phyloP scores from a whole-genome alignment of 345 rosid genomes.

The Capsella bursapastoris region DNA sequence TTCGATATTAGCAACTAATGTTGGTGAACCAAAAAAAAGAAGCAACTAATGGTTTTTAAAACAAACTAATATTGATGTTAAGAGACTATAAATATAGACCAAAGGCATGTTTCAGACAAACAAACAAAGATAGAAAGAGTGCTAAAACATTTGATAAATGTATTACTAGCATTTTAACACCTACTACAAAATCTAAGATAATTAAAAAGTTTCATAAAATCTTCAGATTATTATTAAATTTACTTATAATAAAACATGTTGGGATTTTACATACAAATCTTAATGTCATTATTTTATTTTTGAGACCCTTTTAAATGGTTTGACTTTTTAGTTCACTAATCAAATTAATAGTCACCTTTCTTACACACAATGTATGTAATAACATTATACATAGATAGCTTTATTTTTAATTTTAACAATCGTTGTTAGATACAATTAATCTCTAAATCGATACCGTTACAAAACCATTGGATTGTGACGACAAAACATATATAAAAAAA shows the following conservation, averaged over 20 bases:
- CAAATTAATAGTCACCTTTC: background rate
- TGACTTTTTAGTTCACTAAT: background rate
- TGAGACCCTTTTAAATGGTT: background rate
- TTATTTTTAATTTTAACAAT: too few species aligned
- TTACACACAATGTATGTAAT: too few species aligned
- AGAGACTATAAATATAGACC: background rate
- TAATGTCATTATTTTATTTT: background rate
- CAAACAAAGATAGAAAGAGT: background rate
- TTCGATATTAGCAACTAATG: background rate
- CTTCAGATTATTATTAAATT: background rate
- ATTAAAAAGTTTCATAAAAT: background rate
- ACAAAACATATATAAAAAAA: background rate
- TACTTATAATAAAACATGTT: background rate
- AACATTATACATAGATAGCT: too few species aligned
- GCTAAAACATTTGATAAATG: background rate
- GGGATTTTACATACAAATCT: too few species aligned
- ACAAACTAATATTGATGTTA: background rate
- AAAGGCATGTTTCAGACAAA: slow-evolving; percentile 4
- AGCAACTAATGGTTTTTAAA: too few species aligned
- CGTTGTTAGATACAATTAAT: too few species aligned
- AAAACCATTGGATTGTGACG: slow-evolving; percentile 12
- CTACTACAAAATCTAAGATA: too few species aligned
- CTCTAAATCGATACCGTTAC: slow-evolving; percentile 8
- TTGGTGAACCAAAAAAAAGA: background rate
- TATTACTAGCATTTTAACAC: background rate